Conservation (phyloP, 129 eudicot species). For the Pseudognaphalium luteoalbum region DNA sequence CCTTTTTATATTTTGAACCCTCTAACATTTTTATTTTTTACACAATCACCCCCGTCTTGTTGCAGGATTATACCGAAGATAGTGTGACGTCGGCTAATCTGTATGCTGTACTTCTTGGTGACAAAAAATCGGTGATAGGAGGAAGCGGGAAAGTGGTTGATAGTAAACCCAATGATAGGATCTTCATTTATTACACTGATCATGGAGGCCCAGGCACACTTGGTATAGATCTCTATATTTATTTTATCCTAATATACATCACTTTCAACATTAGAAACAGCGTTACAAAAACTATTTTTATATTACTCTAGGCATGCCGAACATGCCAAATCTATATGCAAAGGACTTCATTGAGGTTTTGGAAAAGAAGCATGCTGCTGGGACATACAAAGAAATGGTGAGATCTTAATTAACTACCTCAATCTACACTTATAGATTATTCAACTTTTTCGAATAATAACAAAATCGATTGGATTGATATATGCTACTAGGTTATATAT, state of each 20-base stretch:
- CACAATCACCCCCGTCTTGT: background rate
- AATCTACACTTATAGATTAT: background rate
- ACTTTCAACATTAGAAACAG: no score
- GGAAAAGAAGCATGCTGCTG: slow-evolving; percentile 71
- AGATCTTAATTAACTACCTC: background rate
- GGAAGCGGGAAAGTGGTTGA: slow-evolving; percentile 88
- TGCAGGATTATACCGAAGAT: slow-evolving; percentile 74
- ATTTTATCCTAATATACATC: background rate
- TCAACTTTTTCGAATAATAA: background rate
- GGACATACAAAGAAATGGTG: slow-evolving; percentile 88
- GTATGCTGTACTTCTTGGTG: slow-evolving; percentile 76
- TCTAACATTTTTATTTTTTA: no score
- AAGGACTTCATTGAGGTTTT: slow-evolving; percentile 75
- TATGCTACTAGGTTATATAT: slow-evolving; percentile 65
- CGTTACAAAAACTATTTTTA: no score
- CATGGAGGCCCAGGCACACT: slow-evolving; percentile 97
- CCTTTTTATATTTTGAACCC: no score
- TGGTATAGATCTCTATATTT: slow-evolving; percentile 47
- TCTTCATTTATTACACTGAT: slow-evolving; percentile 72
- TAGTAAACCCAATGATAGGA: slow-evolving; percentile 73
- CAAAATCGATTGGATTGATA: background rate
- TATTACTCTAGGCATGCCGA: slow-evolving; percentile 78
- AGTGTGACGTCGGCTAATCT: slow-evolving; percentile 63
- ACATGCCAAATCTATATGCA: slow-evolving; percentile 56
- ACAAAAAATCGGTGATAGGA: slow-evolving; percentile 62